Evolutionary conservation across 306 rosid species (phyloP), one percentile per base, ranked within the genome.

Genomic region (Cucumis cinereus): DNA sequence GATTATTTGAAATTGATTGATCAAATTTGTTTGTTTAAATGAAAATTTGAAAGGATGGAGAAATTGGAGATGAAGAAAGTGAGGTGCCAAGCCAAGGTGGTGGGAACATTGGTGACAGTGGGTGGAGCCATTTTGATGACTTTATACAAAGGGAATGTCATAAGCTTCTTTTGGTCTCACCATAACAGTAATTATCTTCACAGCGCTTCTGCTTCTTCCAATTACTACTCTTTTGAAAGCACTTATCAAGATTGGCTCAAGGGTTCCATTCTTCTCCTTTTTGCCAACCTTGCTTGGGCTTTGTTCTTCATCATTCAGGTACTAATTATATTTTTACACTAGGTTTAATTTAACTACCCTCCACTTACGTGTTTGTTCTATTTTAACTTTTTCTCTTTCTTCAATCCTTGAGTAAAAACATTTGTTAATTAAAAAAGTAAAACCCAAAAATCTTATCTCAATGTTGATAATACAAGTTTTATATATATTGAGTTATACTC

Each of bases 101-200:
- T 89, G 43, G 99, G 99, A 81, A 94, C 97, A 3, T 35, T 85
- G 23, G 79, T 92, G 40, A 89, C 99, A 52, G 93, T 94, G 62
- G 86, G 81, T 11, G 99, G 99, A 77, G 99, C 99, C 38, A 94
- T 94, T 94, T 77, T 94, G 71, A 94, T 94, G 97, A 94, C 96
- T 40, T 59, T 89, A 79, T 94, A 94, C 89, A 94, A 94, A 79
- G 99, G 99, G n/a, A 71, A 85, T 72, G 90, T 90, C 41, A 75
- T 94, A 10, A 79, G 84, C 50, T 83, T 94, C 52, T 76, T 90
- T 67, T 87, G 96, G 80, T 78, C 93, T 60, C 77, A 86, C 17
- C 85, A 84, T 59, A 58, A 86, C 17, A 84, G 82, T 59, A 58
- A 23, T 28, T 14, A 60, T 75, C 79, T 81, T 84, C 91, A 82